phyloP scores from a whole-genome alignment of 306 rosid genomes.

The Citrullus mucosospermus region DNA sequence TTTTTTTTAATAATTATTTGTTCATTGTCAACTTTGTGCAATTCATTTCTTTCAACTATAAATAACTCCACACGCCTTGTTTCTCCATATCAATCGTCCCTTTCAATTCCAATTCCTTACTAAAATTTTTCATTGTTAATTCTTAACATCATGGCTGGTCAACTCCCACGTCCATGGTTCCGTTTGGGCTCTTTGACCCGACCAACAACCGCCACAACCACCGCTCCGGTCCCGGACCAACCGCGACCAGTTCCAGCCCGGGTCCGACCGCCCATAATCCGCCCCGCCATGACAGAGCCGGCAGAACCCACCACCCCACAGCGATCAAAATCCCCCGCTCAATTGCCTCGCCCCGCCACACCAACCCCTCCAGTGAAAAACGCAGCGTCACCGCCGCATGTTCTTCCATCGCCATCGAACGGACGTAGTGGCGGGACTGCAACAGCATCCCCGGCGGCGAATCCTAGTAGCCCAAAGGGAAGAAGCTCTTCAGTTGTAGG shows the following conservation, averaged over 20 bases:
- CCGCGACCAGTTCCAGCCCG: background rate
- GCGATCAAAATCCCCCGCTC: background rate
- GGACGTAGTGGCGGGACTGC: background rate
- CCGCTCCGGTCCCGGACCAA: background rate
- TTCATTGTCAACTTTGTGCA: background rate
- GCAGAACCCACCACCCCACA: background rate
- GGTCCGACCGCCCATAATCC: background rate
- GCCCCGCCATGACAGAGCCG: background rate
- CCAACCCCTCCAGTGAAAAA: background rate
- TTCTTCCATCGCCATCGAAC: background rate
- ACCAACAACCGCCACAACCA: background rate
- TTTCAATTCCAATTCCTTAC: background rate
- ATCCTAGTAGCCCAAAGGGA: background rate
- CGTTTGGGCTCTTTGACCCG: conserved; percentile 9
- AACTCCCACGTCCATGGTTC: conserved; percentile 13
- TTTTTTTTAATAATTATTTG: background rate
- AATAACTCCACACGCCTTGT: background rate
- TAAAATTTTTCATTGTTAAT: background rate
- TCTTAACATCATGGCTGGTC: background rate
- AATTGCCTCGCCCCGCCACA: background rate
- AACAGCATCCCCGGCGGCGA: background rate
- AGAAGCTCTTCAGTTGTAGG: background rate
- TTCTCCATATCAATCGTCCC: background rate
- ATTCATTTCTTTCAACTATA: background rate
- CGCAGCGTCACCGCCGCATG: background rate